Evolutionary conservation across 495 filamentous ascomycete species (phyloP).

Genomic region (Aspergillus nanangensis): DNA sequence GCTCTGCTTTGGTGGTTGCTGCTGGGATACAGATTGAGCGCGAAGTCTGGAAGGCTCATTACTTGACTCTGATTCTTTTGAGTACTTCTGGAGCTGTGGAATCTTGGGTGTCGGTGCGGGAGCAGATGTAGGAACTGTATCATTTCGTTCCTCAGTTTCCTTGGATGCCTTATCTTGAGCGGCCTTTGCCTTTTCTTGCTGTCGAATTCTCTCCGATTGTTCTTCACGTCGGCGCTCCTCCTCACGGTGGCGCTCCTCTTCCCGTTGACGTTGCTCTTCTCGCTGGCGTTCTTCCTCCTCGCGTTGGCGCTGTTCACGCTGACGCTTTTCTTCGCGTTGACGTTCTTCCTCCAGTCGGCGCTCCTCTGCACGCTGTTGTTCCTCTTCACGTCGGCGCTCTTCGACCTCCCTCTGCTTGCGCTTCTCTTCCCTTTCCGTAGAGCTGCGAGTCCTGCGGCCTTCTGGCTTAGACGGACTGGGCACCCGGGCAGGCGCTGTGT

Average conservation of each 20-base stretch:
- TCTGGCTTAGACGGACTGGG: slow-evolving; percentile 39
- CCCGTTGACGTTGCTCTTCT: slow-evolving; percentile 51
- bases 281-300: slow-evolving; percentile 47
- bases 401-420: slow-evolving; percentile 56
- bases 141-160: slow-evolving; percentile 34
- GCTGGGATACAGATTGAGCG: slow-evolving; percentile 47
- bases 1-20: slow-evolving; percentile 40
- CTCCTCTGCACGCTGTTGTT: slow-evolving; percentile 52
- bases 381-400: slow-evolving; percentile 41
- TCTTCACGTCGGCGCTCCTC: slow-evolving; percentile 46
- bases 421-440: slow-evolving; percentile 66
- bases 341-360: slow-evolving; percentile 57
- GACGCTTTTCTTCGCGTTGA: slow-evolving; percentile 62
- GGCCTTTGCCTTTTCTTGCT: slow-evolving; percentile 55
- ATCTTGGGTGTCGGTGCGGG: slow-evolving; percentile 22
- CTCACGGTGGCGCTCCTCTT: slow-evolving; percentile 59
- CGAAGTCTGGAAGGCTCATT: slow-evolving; percentile 34
- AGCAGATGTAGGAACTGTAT: slow-evolving; percentile 6
- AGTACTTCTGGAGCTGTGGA: slow-evolving; percentile 49
- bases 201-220: slow-evolving; percentile 48
- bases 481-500: slow-evolving; percentile 15
- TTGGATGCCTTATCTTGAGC: slow-evolving; percentile 29
- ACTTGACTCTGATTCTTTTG: slow-evolving; percentile 31
- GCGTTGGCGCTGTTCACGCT: too few species aligned
- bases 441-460: slow-evolving; percentile 64